Evolutionary conservation across 2,329 filamentous ascomycete species (phyloP).

Genomic region (Byssoonygena ceratinophila): DNA sequence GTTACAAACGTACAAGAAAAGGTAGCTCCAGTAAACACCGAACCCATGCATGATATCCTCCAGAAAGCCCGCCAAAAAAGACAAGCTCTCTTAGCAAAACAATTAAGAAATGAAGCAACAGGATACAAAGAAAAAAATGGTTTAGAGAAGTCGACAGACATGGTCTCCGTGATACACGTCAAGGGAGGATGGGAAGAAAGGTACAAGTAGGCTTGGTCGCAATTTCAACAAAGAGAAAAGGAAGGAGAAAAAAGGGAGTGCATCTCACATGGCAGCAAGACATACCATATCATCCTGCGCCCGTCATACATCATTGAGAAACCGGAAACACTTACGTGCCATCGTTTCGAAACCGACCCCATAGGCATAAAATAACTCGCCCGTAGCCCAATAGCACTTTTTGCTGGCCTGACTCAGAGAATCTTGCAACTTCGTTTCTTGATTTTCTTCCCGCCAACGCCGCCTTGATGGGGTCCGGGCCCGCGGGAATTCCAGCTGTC

Average conservation of each 20-base stretch:
- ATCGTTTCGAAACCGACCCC: not conserved
- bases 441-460: constrained; percentile 48
- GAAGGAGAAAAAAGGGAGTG: not conserved
- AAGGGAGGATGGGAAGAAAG: not conserved
- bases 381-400: not conserved
- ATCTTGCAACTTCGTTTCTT: constrained; percentile 78
- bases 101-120: not conserved
- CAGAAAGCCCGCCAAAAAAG: not conserved
- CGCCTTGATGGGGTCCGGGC: constrained; percentile 36
- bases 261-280: not conserved
- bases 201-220: not conserved
- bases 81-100: not conserved
- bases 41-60: constrained; percentile 9
- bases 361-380: not conserved
- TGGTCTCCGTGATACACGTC: not conserved
- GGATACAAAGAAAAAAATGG: not conserved
- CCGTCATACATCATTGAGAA: constrained; percentile 7
- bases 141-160: not conserved
- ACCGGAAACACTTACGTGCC: not conserved
- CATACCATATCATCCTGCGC: constrained; percentile 3
- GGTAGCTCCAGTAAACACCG: constrained; percentile 8
- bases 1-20: constrained; percentile 1
- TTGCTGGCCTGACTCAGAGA: constrained; percentile 44
- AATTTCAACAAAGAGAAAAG: not conserved
- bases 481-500: constrained; percentile 36